Conservation (phyloP, 129 eudicot species). For the sunflower (Helianthus annuus) region HanXRQr2.0-SUNRISE NC_035442.2:19520417-19520916, state of each 20-base stretch:
- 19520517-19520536: not conserved
- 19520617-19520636: not conserved
- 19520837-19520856: too few species aligned
- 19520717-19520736: not conserved
- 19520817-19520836: too few species aligned
- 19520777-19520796: too few species aligned
- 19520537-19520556: slow-evolving; percentile 8
- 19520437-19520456: slow-evolving; percentile 54
- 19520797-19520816: too few species aligned
- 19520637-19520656: not conserved
- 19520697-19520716: not conserved
- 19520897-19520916: too few species aligned
- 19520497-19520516: slow-evolving; percentile 37
- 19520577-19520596: not conserved
- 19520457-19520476: slow-evolving; percentile 50
- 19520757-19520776: not conserved
- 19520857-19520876: too few species aligned
- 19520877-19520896: too few species aligned
- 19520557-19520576: not conserved
- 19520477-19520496: slow-evolving; percentile 49
- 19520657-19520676: not conserved
- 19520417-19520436: slow-evolving; percentile 45
- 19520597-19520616: not conserved
- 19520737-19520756: not conserved
- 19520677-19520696: not conserved